These are phyloP conservation scores for Prunus kanzakura DNA, from an alignment of 306 rosid species.

Conservation along the genomic window DNA sequence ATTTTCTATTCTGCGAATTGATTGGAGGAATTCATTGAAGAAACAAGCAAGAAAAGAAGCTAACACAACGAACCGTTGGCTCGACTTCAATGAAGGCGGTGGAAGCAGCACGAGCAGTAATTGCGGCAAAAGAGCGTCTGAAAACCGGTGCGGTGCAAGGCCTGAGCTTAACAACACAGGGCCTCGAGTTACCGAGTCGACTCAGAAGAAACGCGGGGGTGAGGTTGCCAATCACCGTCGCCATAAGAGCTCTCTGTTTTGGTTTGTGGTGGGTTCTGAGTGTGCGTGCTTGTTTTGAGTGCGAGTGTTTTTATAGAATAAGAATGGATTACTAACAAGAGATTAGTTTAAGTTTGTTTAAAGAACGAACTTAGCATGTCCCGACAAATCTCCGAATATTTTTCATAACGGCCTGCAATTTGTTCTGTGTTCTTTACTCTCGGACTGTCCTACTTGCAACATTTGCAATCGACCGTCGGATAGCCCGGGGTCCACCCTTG, in stretches of 20 bases:
- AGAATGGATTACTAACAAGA: neutral
- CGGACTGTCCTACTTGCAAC: too few relatives aligned
- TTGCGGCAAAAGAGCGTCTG: slow-evolving; percentile 22
- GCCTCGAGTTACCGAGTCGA: slow-evolving; percentile 25
- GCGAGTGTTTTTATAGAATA: neutral
- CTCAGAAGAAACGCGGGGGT: slow-evolving; percentile 12
- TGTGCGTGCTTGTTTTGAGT: neutral
- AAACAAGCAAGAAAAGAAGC: neutral
- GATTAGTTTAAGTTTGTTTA: neutral
- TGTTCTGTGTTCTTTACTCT: too few relatives aligned
- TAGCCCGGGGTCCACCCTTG: too few relatives aligned
- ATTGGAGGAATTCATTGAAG: neutral
- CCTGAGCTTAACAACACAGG: slow-evolving; percentile 23
- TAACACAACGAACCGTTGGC: slow-evolving; percentile 20
- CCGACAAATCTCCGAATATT: neutral
- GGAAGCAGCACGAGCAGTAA: slow-evolving; percentile 45
- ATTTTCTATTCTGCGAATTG: neutral
- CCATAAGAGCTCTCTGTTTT: slow-evolving; percentile 29
- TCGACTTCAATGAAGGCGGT: slow-evolving; percentile 34
- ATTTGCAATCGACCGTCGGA: too few relatives aligned
- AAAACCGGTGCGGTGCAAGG: slow-evolving; percentile 15
- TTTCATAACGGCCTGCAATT: neutral
- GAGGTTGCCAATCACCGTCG: slow-evolving; percentile 25
- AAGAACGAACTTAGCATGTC: neutral
- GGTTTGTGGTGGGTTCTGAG: neutral